Base-by-base conservation (phyloP, 495 filamentous ascomycete species). In the Podospora comata region DNA sequence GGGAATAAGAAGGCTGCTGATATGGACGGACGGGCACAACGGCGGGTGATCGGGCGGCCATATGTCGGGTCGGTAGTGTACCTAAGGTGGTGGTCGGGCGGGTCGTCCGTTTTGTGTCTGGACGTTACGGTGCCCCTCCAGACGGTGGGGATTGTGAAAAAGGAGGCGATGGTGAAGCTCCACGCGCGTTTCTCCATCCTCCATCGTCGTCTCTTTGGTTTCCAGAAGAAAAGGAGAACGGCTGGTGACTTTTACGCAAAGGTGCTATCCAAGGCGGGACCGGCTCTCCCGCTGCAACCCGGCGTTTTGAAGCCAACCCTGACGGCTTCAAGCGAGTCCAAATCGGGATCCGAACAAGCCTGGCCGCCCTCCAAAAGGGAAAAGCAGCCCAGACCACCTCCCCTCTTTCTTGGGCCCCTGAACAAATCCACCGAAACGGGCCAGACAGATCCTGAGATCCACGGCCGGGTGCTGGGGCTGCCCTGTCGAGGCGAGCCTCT, bases 261-360 rank as follows among this genome's bases (percentile, higher is more conserved):
- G 39, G 39, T 48, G 39, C 59, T 30, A 61, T 61, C 59, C 26
- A 30, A 61, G 30, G 59, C 28, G 65, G 65, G 48, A 59, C 27
- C 44, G 55, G 58, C 60, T 5, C 18, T 54, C 60, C n/a, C 66
- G 18, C 66, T 57, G 60, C 44, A 34, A 48, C 60, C 66, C 53
- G 60, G 66, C 60, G 60, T 67, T 67, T 67, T 57, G 66, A 64
- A 58, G 55, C 20, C 60, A 18, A 67, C 60, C 53, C 23, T 48
- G 18, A 64, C 5, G 66, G 44, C 60, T 28, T 59, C 27, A 26
- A 53, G 60, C 28, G 59, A 62, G 48, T 28, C 66, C 53, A 39
- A 67, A 67, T 67, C 28, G 53, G 66, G 62, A 62, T 34, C 34
- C 60, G 16, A 30, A n/a, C 26, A 28, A 26, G 6, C 60, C 28